phyloP scores from a whole-genome alignment of 345 rosid species.

The Citrus sinensis region DVS_A1.0 CM039161.1:3590501-3591000 shows the following conservation, averaged over 20 bases:
- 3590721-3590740: constrained; percentile 86
- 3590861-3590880: background rate
- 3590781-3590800: constrained; percentile 16
- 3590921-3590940: background rate
- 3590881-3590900: background rate
- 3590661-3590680: constrained; percentile 90
- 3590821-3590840: background rate
- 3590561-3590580: constrained; percentile 60
- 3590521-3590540: constrained; percentile 69
- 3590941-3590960: background rate
- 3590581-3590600: constrained; percentile 37
- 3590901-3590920: background rate
- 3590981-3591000: background rate
- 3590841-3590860: background rate
- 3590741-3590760: constrained; percentile 56
- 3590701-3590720: constrained; percentile 97
- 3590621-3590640: background rate
- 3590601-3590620: background rate
- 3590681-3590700: constrained; percentile 96
- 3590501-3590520: constrained; percentile 45
- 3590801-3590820: constrained; percentile 2
- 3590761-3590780: constrained; percentile 88
- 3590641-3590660: constrained; percentile 17
- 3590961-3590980: background rate
- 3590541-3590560: constrained; percentile 76